Conservation (phyloP, 177 flowering plant genomes). For the Vitis hybrid region DNA sequence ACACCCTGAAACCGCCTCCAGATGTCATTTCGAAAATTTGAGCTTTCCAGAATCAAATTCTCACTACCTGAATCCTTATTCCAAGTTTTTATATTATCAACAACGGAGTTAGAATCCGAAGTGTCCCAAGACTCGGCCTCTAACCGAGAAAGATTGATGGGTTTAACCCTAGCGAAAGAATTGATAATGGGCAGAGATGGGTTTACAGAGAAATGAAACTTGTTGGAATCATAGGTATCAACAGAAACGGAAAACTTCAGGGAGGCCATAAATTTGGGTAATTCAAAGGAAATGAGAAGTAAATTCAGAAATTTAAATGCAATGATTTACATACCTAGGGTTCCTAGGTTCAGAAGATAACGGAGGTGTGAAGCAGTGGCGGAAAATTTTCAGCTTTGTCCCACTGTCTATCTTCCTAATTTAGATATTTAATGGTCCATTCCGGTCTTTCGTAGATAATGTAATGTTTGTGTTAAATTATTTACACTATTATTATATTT, state of each 20-base stretch:
- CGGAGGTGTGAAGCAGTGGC: conserved; percentile 26
- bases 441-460: too few species aligned
- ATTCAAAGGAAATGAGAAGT: neutral
- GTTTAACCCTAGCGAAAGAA: conserved; percentile 24
- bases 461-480: too few species aligned
- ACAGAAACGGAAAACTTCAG: conserved; percentile 30
- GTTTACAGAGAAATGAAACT: conserved; percentile 16
- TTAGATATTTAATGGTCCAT: too few species aligned
- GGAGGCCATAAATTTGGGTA: conserved; percentile 42
- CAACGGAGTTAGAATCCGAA: conserved; percentile 9
- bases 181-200: conserved; percentile 13
- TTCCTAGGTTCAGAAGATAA: conserved; percentile 2
- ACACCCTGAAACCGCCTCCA: conserved; percentile 18
- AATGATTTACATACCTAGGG: conserved; percentile 5
- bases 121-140: conserved; percentile 21
- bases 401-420: too few species aligned
- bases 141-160: conserved; percentile 22
- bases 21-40: neutral
- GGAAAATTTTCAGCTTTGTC: conserved; percentile 6
- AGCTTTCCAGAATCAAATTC: conserved; percentile 4
- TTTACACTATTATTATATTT: too few species aligned
- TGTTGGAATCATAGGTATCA: conserved; percentile 37
- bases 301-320: conserved; percentile 5
- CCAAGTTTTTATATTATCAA: conserved; percentile 1
- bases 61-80: conserved; percentile 5